Percentiles rank a stretch among this genome's conserved stretches.
These are phyloP conservation scores for Colletotrichum cereale DNA, from an alignment of 2,329 filamentous ascomycete species.

Conservation along the genomic window DNA sequence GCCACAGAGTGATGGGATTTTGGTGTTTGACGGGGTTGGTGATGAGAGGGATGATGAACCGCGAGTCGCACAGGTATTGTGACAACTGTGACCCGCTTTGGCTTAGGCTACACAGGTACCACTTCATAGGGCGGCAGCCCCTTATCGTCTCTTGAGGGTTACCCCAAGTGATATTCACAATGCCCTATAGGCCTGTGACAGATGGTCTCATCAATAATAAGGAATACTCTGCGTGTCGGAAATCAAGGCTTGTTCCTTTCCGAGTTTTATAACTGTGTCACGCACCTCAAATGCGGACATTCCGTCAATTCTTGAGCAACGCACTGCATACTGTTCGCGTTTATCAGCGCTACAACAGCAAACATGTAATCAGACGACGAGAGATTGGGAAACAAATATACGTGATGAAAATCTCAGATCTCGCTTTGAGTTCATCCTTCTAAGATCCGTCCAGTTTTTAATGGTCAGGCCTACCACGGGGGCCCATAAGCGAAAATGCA, in stretches of 20 bases:
- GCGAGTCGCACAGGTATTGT: background rate
- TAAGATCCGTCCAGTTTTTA: background rate
- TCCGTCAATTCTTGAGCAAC: background rate
- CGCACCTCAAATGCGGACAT: background rate
- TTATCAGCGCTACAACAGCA: background rate
- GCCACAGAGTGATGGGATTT: background rate
- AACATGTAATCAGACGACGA: background rate
- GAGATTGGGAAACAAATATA: background rate
- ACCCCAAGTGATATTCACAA: background rate
- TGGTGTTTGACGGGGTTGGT: background rate
- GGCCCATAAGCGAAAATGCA: background rate
- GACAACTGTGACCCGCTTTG: background rate
- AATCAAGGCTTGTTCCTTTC: background rate
- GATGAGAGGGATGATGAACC: background rate
- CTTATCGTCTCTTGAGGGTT: background rate
- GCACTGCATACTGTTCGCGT: background rate
- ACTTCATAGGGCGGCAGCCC: background rate
- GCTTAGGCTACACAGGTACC: background rate
- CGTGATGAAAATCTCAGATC: background rate
- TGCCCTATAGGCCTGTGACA: background rate
- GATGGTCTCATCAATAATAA: background rate
- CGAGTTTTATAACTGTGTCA: background rate
- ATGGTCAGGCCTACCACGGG: background rate
- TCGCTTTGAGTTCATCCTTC: background rate
- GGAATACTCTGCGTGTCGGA: accelerated